Evolutionary conservation across 768 basidiomycete species (phyloP), one percentile per base, ranked within the genome.

Genomic region (Serendipita sp.): DNA sequence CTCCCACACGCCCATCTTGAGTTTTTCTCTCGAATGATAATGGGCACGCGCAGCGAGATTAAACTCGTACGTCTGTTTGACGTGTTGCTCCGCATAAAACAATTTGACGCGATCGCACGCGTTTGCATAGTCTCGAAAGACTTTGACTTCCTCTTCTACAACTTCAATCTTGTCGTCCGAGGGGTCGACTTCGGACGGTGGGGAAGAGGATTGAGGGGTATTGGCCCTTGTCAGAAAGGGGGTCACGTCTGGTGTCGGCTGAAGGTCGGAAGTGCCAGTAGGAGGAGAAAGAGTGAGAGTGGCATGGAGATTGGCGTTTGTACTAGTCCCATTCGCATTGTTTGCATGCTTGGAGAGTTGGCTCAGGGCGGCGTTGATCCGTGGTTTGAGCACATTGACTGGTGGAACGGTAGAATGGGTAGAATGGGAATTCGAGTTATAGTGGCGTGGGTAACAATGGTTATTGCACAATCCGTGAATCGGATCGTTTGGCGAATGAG

Each of bases 41-140:
- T 87, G 79, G 8, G 83, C 83, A 7, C 91, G 85, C 3, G 85
- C 84, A 65, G 83, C 79, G 68, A 92, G 79, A 72, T 94, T 94
- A 78, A 83, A 94, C 23, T 78, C 86, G 2, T 93, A 80, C 0
- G 91, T 94, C 74, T 94, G 91, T 69, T 92, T 94, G 71, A 85
- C 88, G 45, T 66, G 66, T 51, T 66, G 66, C 45, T 65, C 64
- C 30, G 65, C 65, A 44, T 66, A 66, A 41, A 66, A 66, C 18
- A 10, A 5, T 44, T 66, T 66, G 64, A 66, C 66, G 23, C 64
- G 64, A 51, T 66, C 64, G 48, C 44, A 52, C 45, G 66, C 66
- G 51, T 66, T 64, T 44, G 36, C 45, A 58, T 64, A 66, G n/a
- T 66, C n/a, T n/a, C 66, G 60, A 51, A 66, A 66, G 16, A 60